Base-by-base conservation (phyloP, 257 asterid species). In the Przewalskia tangutica region DNA sequence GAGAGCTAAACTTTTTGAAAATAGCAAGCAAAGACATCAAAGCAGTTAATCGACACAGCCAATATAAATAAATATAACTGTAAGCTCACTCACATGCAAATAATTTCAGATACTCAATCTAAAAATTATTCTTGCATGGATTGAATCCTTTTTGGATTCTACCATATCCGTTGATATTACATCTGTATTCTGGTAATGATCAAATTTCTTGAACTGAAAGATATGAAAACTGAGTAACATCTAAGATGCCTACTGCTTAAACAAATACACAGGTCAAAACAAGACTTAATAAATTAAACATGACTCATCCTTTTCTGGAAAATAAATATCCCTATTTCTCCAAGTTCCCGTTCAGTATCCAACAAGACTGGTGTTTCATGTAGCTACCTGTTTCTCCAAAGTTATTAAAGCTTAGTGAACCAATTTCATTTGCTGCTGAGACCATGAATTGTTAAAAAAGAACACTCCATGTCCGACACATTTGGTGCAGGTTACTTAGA, bases 401-500 rank as follows among this genome's bases (percentile, higher is more conserved):
- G 34, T 71, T 71, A 48, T 46, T 73, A 9, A 14, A 48, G 79
- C 48, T 73, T 48, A 18, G 59, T 11, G 16, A 11, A 71, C 58
- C 78, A 34, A 65, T 34, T 65, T 14, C 75, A n/a, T 17, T 44
- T 68, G 79, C 42, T 50, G 42, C 60, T 23, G 20, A 23, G 60
- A 48, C 60, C 79, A 73, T 71, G 42, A 46, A 71, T 34, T 73
- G 60, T 48, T 48, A 73, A 73, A 73, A 70, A 71, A 71, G 79
- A 71, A 46, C 58, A 71, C 56, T 71, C 18, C 10, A 32, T 65
- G 48, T 65, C 23, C 38, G n/a, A 9, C 32, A 7, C 70, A 17
- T 54, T 58, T 54, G 82, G 63, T 84, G 84, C 82, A 83, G 92
- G 94, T 97, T 55, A 46, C 85, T 53, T 91, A 90, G 14, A 92